Conservation (phyloP, 176 grass and related monocot genomes). For the Saccharum spontaneum region DNA sequence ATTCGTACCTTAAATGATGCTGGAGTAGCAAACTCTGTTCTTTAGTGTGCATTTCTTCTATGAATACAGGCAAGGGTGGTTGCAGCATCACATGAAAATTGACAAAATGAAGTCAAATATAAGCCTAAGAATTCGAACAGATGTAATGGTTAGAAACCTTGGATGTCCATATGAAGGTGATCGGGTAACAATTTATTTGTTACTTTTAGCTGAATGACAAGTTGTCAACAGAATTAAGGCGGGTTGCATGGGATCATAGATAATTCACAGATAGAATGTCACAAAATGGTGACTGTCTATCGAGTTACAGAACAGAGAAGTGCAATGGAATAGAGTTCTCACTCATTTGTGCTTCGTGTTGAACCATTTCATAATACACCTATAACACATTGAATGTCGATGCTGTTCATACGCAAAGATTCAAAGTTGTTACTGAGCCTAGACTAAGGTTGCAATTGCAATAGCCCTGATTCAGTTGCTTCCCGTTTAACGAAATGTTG, state of each 20-base stretch:
- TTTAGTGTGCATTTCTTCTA: not conserved
- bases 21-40: not conserved
- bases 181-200: not conserved
- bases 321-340: not conserved
- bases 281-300: not conserved
- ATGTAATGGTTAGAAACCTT: not conserved
- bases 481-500: not conserved
- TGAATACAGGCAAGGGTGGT: not conserved
- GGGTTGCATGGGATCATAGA: not conserved
- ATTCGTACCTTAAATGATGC: not conserved
- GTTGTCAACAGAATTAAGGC: not conserved
- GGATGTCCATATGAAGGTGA: not conserved
- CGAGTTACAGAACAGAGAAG: not conserved
- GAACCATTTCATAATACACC: not conserved
- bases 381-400: not conserved
- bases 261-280: not conserved
- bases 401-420: not conserved
- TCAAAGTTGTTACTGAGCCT: not conserved
- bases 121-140: not conserved
- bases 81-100: not conserved
- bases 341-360: not conserved
- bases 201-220: not conserved
- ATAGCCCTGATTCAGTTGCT: not conserved
- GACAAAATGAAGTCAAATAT: not conserved
- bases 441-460: not conserved